Evolutionary conservation across 2,329 filamentous ascomycete genomes (phyloP), one percentile per base, ranked within the genome.

Genomic region (Verticillium isaacii): DNA sequence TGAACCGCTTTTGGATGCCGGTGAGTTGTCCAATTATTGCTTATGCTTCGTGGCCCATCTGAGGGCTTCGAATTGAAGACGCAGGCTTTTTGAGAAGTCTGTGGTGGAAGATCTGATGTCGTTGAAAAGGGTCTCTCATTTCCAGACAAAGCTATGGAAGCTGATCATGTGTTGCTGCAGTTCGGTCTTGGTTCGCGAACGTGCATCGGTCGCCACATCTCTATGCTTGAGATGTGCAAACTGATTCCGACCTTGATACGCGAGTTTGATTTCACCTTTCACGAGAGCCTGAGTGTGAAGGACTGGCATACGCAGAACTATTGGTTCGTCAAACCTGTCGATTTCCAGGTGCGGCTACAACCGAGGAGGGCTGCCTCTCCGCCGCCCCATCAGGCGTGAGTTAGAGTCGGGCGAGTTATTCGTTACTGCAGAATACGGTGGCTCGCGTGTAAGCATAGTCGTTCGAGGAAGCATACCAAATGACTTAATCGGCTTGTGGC

Each of bases 151-250:
- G 60, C 37, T 57, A n/a, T 56, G 56, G 41, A 61, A 61, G 63
- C 58, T 25, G 5, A 7, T 2, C 11, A 36, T 4, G 5, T 14
- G 3, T 36, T 36, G 29, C 1, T 62, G 32, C 75, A 77, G 66
- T 80, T 80, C 63, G 77, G 78, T 0, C 66, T 75, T 45, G 78
- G 78, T 1, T 73, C 75, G 1, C 67, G 79, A 14, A 78, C 74
- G 0, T 81, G 79, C 61, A 65, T 81, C 5, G 79, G 79, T 0
- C 74, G 75, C 56, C 75, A 82, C 60, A 73, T 81, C 29, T 75
- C 77, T 2, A 67, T 77, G 14, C 64, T 81, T 59, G 79, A 81
- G 66, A 75, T 81, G 60, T 70, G 68, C 4, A 80, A 79, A 64
- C 59, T 80, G 15, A 70, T 80, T 2, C 78, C 78, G 1, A 67